These are phyloP conservation scores for Saturnispora ahearnii DNA, from an alignment of 805 yeast species.

Conservation along the genomic window DNA sequence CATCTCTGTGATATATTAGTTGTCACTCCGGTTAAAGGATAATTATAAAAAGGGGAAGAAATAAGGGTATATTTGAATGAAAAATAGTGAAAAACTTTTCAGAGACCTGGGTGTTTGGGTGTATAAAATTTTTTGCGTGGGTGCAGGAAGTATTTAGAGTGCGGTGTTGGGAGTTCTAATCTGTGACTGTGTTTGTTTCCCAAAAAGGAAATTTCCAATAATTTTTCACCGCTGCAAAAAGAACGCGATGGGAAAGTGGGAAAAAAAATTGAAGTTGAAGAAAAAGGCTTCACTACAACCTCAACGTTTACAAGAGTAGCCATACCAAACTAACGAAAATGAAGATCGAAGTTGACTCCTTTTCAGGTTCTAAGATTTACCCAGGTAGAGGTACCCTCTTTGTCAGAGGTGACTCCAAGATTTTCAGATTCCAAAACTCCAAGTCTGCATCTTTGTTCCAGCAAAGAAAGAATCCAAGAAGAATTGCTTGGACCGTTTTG, in stretches of 20 bases:
- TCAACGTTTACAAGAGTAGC: not conserved
- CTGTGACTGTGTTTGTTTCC: slow-evolving; percentile 2
- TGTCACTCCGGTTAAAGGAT: slow-evolving; percentile 84
- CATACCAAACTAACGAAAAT: slow-evolving; percentile 31
- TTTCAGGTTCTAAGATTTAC: slow-evolving; percentile 99
- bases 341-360: slow-evolving; percentile 99
- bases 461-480: slow-evolving; percentile 99
- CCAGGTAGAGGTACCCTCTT: slow-evolving; percentile 99
- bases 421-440: slow-evolving; percentile 98
- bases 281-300: not conserved
- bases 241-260: not conserved
- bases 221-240: not conserved
- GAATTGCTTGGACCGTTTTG: slow-evolving; percentile 98
- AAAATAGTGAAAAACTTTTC: not conserved
- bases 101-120: no score
- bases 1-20: slow-evolving; percentile 82
- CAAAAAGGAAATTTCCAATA: not conserved
- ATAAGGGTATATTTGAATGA: no score
- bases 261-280: not conserved
- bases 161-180: not conserved
- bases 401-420: slow-evolving; percentile 99
- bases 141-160: not conserved
- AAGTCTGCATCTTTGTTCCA: slow-evolving; percentile 96
- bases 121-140: not conserved
- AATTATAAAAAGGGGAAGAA: not conserved